These are phyloP conservation scores for Tricladium varicosporioides DNA, from an alignment of 2,329 filamentous ascomycete genomes.

Conservation along the genomic window DNA sequence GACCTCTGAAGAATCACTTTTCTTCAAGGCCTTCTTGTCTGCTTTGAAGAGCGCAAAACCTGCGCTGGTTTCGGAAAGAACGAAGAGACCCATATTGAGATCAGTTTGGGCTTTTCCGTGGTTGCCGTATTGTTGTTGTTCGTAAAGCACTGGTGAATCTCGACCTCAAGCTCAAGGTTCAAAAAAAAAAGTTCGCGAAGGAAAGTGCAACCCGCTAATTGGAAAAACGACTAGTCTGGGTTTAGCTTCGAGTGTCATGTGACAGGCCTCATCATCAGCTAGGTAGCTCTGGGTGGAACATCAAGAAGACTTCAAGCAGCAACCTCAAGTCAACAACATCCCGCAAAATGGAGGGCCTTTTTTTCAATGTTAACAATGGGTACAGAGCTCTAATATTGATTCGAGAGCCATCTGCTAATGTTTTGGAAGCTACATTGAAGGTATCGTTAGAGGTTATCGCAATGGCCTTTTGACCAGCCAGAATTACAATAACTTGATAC, in stretches of 20 bases:
- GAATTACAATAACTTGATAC: conserved; percentile 93
- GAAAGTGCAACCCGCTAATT: conserved; percentile 20
- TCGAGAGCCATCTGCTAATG: conserved; percentile 23
- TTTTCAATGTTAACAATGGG: conserved; percentile 94
- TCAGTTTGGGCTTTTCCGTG: background rate
- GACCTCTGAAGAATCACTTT: conserved; percentile 73
- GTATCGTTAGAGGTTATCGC: conserved; percentile 94
- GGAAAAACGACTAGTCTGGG: background rate
- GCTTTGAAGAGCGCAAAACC: conserved; percentile 99
- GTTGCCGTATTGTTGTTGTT: conserved; percentile 11
- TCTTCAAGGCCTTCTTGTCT: conserved; percentile 96
- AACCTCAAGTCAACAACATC: conserved; percentile 9
- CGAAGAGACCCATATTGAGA: conserved; percentile 78
- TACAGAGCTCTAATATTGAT: conserved; percentile 40
- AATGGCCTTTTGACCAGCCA: conserved; percentile 86
- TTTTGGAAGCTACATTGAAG: conserved; percentile 79
- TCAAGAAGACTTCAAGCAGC: conserved; percentile 11
- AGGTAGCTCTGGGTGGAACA: conserved; percentile 2
- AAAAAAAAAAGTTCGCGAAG: conserved; percentile 24
- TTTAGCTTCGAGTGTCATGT: conserved; percentile 11
- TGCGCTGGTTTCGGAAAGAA: conserved; percentile 80
- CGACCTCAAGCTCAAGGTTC: conserved; percentile 12
- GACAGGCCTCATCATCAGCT: background rate
- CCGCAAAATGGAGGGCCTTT: conserved; percentile 78
- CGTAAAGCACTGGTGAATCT: conserved; percentile 5